A percentile compares a stretch with the other conserved stretches of the same genome.
Evolutionary conservation across 257 asterid species (phyloP).

Genomic region (Thymus quinquecostatus): DNA sequence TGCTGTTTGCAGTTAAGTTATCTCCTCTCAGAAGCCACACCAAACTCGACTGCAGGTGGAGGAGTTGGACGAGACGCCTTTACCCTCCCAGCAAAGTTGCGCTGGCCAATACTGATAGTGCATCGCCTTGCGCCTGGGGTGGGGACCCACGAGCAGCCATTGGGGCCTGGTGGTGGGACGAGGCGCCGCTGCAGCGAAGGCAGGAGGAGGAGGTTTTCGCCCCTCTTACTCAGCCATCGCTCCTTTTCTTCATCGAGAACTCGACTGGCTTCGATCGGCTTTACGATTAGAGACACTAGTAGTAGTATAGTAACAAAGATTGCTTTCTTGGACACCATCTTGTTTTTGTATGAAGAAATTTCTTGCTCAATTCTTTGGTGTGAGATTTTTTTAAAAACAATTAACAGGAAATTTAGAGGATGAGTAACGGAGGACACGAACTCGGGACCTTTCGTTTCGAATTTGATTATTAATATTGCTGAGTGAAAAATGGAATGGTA

Average conservation of each 20-base stretch:
- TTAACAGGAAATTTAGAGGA: no score
- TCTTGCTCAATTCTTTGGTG: neutral
- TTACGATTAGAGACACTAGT: conserved; percentile 20
- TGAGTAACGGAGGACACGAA: no score
- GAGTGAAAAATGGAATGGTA: conserved; percentile 7
- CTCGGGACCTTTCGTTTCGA: no score
- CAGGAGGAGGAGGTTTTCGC: conserved; percentile 29
- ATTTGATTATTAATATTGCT: neutral
- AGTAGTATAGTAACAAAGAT: conserved; percentile 23
- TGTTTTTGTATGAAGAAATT: neutral
- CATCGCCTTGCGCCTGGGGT: conserved; percentile 31
- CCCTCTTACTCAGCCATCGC: conserved; percentile 40
- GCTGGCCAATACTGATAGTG: conserved; percentile 39
- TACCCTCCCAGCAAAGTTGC: conserved; percentile 40
- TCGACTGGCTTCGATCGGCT: conserved; percentile 42
- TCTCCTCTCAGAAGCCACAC: conserved; percentile 36
- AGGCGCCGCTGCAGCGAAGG: conserved; percentile 37
- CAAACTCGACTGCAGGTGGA: conserved; percentile 36
- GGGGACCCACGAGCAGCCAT: conserved; percentile 31
- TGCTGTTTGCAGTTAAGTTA: conserved; percentile 20
- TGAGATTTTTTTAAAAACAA: neutral
- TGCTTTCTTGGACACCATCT: conserved; percentile 27
- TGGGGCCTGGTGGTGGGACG: conserved; percentile 25
- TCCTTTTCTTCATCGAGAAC: conserved; percentile 46
- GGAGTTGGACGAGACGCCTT: conserved; percentile 34